These are phyloP conservation scores for Sugiyamaella chiloensis DNA, from an alignment of 805 yeast species.

Conservation along the genomic window DNA sequence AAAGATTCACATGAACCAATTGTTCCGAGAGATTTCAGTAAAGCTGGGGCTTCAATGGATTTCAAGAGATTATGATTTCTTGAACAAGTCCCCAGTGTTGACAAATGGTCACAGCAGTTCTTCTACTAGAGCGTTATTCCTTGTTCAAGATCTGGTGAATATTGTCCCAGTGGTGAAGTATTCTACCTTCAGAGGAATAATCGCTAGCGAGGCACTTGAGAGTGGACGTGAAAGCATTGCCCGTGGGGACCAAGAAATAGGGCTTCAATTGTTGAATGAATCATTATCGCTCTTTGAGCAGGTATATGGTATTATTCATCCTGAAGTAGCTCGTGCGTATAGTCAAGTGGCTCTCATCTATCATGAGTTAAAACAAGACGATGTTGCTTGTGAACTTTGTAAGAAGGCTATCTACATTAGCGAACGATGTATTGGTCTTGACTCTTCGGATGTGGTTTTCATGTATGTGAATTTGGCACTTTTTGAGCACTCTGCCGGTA, in stretches of 20 bases:
- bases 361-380: constrained; percentile 53
- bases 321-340: constrained; percentile 71
- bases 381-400: constrained; percentile 60
- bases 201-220: constrained; percentile 65
- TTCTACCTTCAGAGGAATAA: constrained; percentile 59
- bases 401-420: constrained; percentile 68
- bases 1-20: constrained; percentile 39
- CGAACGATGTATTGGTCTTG: constrained; percentile 81
- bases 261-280: constrained; percentile 63
- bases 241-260: constrained; percentile 43
- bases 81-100: constrained; percentile 25
- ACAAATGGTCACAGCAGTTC: constrained; percentile 30
- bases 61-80: constrained; percentile 48
- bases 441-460: constrained; percentile 71
- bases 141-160: constrained; percentile 61
- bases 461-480: constrained; percentile 71
- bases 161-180: constrained; percentile 76
- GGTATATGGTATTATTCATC: constrained; percentile 75
- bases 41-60: constrained; percentile 86
- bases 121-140: constrained; percentile 36
- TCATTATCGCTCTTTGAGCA: constrained; percentile 74
- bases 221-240: constrained; percentile 34
- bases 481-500: constrained; percentile 60
- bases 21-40: constrained; percentile 67
- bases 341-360: constrained; percentile 63